These are phyloP conservation scores for Irpex lacteus DNA, from an alignment of 1,284 basidiomycete genomes.

Conservation along the genomic window DNA sequence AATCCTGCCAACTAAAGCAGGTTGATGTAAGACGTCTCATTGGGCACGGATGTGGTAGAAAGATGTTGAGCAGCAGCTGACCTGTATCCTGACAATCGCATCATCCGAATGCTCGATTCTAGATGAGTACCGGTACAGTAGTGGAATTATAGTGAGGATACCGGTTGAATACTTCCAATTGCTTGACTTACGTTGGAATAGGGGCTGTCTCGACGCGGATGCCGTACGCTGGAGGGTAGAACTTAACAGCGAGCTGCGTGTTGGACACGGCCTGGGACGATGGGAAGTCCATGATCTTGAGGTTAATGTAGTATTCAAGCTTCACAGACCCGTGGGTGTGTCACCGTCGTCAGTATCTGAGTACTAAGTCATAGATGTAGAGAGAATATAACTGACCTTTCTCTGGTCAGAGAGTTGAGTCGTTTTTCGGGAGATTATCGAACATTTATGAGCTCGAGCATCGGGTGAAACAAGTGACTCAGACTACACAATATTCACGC, in stretches of 20 bases:
- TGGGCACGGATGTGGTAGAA: background rate
- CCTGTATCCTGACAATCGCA: slow-evolving; percentile 71
- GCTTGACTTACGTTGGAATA: slow-evolving; percentile 46
- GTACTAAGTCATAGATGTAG: too few relatives aligned
- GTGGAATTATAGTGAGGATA: background rate
- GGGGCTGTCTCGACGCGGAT: slow-evolving; percentile 60
- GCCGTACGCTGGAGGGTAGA: slow-evolving; percentile 67
- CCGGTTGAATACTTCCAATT: background rate
- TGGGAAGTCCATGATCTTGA: too few relatives aligned
- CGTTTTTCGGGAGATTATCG: too few relatives aligned
- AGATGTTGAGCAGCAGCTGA: slow-evolving; percentile 22
- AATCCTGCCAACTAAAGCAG: slow-evolving; percentile 59
- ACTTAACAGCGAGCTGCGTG: slow-evolving; percentile 42
- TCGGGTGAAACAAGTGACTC: too few relatives aligned
- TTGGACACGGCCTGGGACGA: too few relatives aligned
- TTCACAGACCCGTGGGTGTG: too few relatives aligned
- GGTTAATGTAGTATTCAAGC: too few relatives aligned
- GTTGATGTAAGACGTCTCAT: background rate
- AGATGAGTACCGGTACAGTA: background rate
- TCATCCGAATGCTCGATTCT: slow-evolving; percentile 73
- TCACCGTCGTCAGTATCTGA: too few relatives aligned
- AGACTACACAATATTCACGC: too few relatives aligned
- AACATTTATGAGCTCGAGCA: too few relatives aligned
- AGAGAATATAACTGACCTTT: too few relatives aligned
- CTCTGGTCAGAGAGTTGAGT: too few relatives aligned